Evolutionary conservation across 345 rosid genomes (phyloP).

Genomic region (Citrus unshiu): DNA sequence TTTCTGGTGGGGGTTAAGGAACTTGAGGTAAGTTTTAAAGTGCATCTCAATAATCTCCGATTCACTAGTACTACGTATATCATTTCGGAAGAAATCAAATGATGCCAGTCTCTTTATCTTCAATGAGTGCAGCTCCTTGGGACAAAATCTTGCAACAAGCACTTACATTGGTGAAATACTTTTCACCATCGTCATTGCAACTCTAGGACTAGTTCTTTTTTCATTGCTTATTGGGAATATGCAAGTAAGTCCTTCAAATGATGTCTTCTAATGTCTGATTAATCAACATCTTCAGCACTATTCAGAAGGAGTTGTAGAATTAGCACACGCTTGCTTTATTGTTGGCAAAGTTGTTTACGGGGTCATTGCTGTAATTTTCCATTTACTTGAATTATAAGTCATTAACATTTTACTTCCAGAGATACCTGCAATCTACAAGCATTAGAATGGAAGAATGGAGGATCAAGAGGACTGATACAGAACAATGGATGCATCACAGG

Average conservation of each 20-base stretch:
- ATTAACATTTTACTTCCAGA: neutral
- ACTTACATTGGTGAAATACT: constrained; percentile 31
- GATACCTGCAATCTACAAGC: constrained; percentile 16
- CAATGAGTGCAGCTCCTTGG: constrained; percentile 20
- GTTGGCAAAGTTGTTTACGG: no score
- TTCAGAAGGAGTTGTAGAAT: no score
- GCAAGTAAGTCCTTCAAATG: constrained; percentile 19
- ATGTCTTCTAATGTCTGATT: no score
- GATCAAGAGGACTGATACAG: constrained; percentile 23
- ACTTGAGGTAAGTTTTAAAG: constrained; percentile 22
- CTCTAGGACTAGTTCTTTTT: constrained; percentile 31
- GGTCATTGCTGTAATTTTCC: no score
- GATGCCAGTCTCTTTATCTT: neutral
- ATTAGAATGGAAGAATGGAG: constrained; percentile 19
- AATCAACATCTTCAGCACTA: no score
- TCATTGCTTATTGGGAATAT: constrained; percentile 36
- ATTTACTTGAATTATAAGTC: neutral
- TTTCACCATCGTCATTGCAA: constrained; percentile 29
- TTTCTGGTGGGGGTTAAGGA: constrained; percentile 41
- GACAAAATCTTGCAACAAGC: constrained; percentile 25
- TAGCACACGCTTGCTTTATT: no score
- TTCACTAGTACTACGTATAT: neutral
- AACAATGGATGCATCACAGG: constrained; percentile 27
- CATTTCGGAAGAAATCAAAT: neutral
- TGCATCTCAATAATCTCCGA: neutral